phyloP scores from a whole-genome alignment of 176 grass and related monocot genomes.

The Stipa capillata region DNA sequence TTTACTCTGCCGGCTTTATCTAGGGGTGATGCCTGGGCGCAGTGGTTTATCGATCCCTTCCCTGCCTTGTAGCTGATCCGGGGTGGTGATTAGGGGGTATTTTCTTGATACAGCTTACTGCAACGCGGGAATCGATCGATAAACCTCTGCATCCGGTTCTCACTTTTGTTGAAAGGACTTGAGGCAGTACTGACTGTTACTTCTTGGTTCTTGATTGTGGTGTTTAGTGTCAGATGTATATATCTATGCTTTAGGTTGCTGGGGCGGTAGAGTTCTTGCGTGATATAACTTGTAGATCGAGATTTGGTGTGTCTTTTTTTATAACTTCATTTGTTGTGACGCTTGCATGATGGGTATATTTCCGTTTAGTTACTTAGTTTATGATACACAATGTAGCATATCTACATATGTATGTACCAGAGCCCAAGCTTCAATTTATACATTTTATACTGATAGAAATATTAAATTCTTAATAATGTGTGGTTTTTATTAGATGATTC shows the following conservation, averaged over 20 bases:
- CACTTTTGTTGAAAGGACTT: constrained; percentile 4
- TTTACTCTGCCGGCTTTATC: not conserved
- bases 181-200: not conserved
- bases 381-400: not conserved
- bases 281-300: not conserved
- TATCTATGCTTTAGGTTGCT: not conserved
- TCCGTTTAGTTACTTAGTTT: not conserved
- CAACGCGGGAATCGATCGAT: constrained; percentile 95
- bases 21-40: constrained; percentile 56
- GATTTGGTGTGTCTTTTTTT: not conserved
- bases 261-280: not conserved
- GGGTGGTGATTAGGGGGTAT: not conserved
- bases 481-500: constrained; percentile 14
- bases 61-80: constrained; percentile 59
- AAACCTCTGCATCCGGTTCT: constrained; percentile 98
- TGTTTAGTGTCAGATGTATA: not conserved
- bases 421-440: not conserved
- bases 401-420: not conserved
- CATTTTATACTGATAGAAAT: not conserved
- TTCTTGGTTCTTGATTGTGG: not conserved
- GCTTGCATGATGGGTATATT: not conserved
- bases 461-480: not conserved
- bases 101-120: constrained; percentile 20
- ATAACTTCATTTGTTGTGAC: not conserved
- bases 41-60: constrained; percentile 95